A percentile compares a stretch with the other conserved stretches of the same genome.
Evolutionary conservation across 305 asterid genomes (phyloP).

Genomic region (Rubia occidens): DNA sequence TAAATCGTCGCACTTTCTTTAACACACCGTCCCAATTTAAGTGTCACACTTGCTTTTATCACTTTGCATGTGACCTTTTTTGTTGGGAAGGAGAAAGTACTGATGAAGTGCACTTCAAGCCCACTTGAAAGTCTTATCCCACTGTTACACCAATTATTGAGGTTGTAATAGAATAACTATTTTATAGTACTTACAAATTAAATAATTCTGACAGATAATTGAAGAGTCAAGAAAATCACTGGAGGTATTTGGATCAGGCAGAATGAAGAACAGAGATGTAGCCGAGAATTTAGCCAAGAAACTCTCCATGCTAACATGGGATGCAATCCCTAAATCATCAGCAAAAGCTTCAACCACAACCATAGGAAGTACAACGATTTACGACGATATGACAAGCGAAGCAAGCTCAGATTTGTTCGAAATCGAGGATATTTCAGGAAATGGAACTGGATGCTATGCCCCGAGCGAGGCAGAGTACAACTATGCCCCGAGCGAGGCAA

Average conservation of each 20-base stretch:
- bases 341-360: constrained; percentile 28
- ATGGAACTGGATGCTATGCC: constrained; percentile 31
- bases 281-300: constrained; percentile 58
- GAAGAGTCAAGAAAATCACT: constrained; percentile 46
- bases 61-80: not conserved
- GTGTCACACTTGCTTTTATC: not conserved
- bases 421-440: constrained; percentile 43
- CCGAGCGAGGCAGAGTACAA: constrained; percentile 15
- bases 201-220: not conserved
- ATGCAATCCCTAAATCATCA: constrained; percentile 50
- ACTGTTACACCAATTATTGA: not conserved
- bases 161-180: not conserved
- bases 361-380: constrained; percentile 23
- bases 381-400: constrained; percentile 74
- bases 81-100: not conserved
- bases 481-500: constrained; percentile 80
- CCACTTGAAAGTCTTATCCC: not conserved
- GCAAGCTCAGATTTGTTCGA: constrained; percentile 86
- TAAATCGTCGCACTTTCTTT: not conserved
- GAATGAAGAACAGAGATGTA: constrained; percentile 33
- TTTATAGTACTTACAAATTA: not conserved
- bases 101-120: not conserved
- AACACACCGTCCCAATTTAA: too few species aligned
- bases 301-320: constrained; percentile 93
- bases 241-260: constrained; percentile 61